These are phyloP conservation scores for Endogone sp. DNA, from an alignment of 192 early-diverging fungal species.

Conservation along the genomic window DNA sequence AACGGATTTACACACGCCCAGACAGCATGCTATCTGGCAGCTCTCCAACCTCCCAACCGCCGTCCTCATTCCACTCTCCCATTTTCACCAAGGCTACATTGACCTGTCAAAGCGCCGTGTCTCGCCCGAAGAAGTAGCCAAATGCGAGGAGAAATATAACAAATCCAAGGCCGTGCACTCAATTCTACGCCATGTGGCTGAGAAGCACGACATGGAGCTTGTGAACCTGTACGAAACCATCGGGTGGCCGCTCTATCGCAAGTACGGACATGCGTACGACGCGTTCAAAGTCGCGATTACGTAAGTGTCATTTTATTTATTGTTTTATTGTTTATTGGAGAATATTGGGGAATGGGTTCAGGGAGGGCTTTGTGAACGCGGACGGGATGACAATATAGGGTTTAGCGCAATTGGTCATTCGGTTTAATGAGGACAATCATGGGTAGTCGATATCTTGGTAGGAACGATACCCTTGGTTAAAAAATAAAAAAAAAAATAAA, in stretches of 20 bases:
- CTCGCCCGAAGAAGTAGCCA: slow-evolving; percentile 78
- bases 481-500: no score
- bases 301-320: slow-evolving; percentile 38
- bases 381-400: background rate
- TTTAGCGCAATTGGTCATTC: no score
- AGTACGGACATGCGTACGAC: slow-evolving; percentile 96
- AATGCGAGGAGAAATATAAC: slow-evolving; percentile 91
- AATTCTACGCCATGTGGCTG: slow-evolving; percentile 86
- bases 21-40: background rate
- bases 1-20: no score
- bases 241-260: slow-evolving; percentile 93
- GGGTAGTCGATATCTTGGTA: no score
- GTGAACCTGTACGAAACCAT: slow-evolving; percentile 80
- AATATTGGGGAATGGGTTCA: background rate
- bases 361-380: background rate
- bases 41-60: background rate
- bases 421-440: no score
- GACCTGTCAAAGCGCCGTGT: slow-evolving; percentile 96
- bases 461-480: no score
- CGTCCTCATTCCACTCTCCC: no score
- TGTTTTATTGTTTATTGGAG: background rate
- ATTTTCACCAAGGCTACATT: slow-evolving; percentile 99
- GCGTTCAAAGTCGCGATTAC: slow-evolving; percentile 92
- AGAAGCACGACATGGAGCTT: slow-evolving; percentile 75
- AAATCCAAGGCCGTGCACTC: slow-evolving; percentile 90